Evolutionary conservation across 2,329 filamentous ascomycete genomes (phyloP).

Genomic region (Phialemonium atrogriseum): DNA sequence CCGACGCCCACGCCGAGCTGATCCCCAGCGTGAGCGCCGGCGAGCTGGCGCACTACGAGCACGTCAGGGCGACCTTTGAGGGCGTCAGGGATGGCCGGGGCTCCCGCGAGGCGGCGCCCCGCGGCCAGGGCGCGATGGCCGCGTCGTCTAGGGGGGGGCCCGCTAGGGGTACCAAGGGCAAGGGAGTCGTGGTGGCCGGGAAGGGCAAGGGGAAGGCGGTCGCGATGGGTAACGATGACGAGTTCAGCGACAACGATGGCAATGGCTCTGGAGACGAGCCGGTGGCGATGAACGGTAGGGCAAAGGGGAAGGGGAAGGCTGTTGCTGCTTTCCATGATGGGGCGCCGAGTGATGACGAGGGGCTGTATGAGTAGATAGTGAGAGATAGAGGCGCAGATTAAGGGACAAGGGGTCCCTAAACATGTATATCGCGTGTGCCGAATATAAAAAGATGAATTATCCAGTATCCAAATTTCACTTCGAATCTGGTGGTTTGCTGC

Average conservation of each 20-base stretch:
- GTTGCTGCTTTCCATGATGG: conserved; percentile 43
- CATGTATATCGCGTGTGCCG: too few relatives aligned
- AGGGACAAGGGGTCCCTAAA: not conserved
- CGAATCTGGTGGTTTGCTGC: too few relatives aligned
- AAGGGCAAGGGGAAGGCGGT: conserved; percentile 29
- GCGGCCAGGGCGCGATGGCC: too few relatives aligned
- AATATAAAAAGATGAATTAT: too few relatives aligned
- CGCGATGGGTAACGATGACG: conserved; percentile 27
- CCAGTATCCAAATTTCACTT: too few relatives aligned
- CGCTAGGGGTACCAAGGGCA: conserved; percentile 20
- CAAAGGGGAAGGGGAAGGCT: conserved; percentile 51
- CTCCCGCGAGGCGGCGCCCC: too few relatives aligned
- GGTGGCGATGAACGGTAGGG: conserved; percentile 18
- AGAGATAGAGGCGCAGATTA: not conserved
- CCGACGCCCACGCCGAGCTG: conserved; percentile 71
- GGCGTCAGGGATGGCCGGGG: conserved; percentile 40
- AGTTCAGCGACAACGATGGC: conserved; percentile 22
- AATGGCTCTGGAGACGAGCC: conserved; percentile 17
- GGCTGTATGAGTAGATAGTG: conserved; percentile 39
- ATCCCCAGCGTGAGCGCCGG: conserved; percentile 91
- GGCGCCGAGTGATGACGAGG: conserved; percentile 48
- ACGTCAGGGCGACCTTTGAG: conserved; percentile 77
- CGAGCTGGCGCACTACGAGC: conserved; percentile 85
- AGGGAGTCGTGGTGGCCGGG: conserved; percentile 11
- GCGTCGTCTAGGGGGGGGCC: not conserved